phyloP scores from a whole-genome alignment of 2,329 filamentous ascomycete species.

The Scytalidium sp. region DNA sequence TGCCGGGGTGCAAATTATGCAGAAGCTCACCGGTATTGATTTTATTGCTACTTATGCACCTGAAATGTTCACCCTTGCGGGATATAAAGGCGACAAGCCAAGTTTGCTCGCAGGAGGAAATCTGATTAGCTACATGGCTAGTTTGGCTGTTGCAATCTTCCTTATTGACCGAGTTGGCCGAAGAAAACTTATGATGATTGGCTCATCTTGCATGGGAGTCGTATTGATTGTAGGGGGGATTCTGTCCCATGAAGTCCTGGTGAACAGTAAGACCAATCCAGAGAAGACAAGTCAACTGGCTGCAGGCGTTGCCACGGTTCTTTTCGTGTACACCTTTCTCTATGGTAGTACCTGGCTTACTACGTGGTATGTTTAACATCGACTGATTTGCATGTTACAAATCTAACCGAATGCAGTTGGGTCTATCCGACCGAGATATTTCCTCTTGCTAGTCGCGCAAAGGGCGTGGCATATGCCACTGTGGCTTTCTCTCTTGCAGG shows the following conservation, averaged over 20 bases:
- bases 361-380: conserved; percentile 3
- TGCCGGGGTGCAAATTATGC: conserved; percentile 65
- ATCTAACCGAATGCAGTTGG: conserved; percentile 33
- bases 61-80: conserved; percentile 63
- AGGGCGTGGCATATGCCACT: conserved; percentile 60
- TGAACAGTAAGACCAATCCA: conserved; percentile 1
- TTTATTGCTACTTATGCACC: conserved; percentile 52
- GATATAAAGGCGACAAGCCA: conserved; percentile 54
- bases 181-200: conserved; percentile 33
- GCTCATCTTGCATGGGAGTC: conserved; percentile 17
- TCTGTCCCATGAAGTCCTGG: conserved; percentile 7
- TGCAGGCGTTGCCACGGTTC: conserved; percentile 5
- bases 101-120: conserved; percentile 25
- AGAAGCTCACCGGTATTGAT: conserved; percentile 58
- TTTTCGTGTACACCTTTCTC: conserved; percentile 2
- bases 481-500: conserved; percentile 12
- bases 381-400: not conserved
- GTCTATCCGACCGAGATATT: conserved; percentile 71
- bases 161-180: conserved; percentile 65
- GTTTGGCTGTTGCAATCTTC: conserved; percentile 63
- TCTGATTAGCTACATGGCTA: conserved; percentile 60
- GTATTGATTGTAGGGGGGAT: conserved; percentile 21
- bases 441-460: conserved; percentile 64
- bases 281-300: conserved; percentile 5
- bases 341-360: conserved; percentile 7